These are phyloP conservation scores for Scortechinia acanthostroma DNA, from an alignment of 2,329 filamentous ascomycete genomes.

Conservation along the genomic window DNA sequence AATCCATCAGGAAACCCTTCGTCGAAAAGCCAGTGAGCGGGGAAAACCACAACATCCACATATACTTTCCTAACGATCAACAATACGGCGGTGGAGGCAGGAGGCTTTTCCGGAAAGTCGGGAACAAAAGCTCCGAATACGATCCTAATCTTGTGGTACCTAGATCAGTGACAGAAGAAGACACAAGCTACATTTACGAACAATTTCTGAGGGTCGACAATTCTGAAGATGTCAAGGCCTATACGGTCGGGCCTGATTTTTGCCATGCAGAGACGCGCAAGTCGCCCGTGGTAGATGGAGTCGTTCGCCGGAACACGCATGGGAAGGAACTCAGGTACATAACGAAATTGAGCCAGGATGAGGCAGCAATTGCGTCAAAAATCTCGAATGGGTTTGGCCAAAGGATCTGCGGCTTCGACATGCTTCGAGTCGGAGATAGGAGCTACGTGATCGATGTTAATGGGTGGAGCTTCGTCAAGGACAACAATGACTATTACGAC, in stretches of 20 bases:
- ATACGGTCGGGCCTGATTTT: constrained; percentile 86
- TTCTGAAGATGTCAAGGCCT: constrained; percentile 95
- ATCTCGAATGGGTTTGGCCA: constrained; percentile 91
- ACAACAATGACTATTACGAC: constrained; percentile 97
- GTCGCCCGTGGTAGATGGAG: constrained; percentile 90
- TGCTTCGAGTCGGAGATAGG: constrained; percentile 78
- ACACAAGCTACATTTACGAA: constrained; percentile 88
- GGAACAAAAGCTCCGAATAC: constrained; percentile 97
- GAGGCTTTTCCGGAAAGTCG: constrained; percentile 90
- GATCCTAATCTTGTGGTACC: constrained; percentile 72
- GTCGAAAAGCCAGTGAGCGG: constrained; percentile 98
- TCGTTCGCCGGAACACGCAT: constrained; percentile 91
- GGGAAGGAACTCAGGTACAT: constrained; percentile 96
- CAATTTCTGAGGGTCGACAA: constrained; percentile 96
- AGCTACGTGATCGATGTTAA: constrained; percentile 99
- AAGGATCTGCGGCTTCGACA: constrained; percentile 89
- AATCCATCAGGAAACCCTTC: constrained; percentile 79
- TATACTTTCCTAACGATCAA: constrained; percentile 72
- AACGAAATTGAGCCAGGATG: constrained; percentile 72
- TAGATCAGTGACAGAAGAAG: constrained; percentile 72
- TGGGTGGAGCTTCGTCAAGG: constrained; percentile 99
- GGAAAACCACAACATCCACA: constrained; percentile 97
- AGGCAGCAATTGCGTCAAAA: constrained; percentile 78
- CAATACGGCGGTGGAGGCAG: constrained; percentile 81
- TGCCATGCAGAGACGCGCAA: constrained; percentile 97